Evolutionary conservation across 441 rosid species (phyloP), one percentile per base, ranked within the genome.

Genomic region (Melastoma candidum): DNA sequence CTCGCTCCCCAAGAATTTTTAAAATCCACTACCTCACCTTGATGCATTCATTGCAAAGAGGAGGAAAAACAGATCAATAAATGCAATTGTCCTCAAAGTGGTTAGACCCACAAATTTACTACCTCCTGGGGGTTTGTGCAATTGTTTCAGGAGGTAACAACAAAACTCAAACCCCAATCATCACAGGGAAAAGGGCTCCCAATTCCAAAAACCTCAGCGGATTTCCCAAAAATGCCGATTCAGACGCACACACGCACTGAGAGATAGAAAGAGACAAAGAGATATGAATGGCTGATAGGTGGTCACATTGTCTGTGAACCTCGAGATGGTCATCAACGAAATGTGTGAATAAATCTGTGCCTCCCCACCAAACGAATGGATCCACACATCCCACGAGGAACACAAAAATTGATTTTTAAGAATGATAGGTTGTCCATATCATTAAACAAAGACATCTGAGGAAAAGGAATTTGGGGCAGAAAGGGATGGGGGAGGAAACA

Each of bases 381-480:
- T 36, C 41, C 41, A 67, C 68, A 59, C 51, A 50, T 57, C 55
- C 57, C 55, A 61, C 44, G 49, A 72, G 57, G 62, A 59, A 55
- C 22, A 51, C 14, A 51, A 25, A n/a, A 58, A 41, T 51, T 57
- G 14, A 49, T 47, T 24, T 25, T 45, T 49, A 43, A 51, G 39
- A 22, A 53, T 11, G 10, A 36, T 43, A 51, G 11, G 5, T 14
- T 62, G 65, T 57, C 58, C 57, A 36, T 49, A 61, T 68, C 63
- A 55, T 51, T 12, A 26, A 61, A 14, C 49, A 51, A 58, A 26
- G 22, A 54, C 54, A 2, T 51, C 27, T 29, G 63, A 44, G 22
- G 26, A 43, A 8, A 43, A 14, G 26, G 26, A 47, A 24, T n/a
- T 27, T 11, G 14, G 46, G 49, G 27, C 10, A 56, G 12, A 7